A percentile compares a stretch with the other conserved stretches of the same genome.
Evolutionary conservation across 2,329 filamentous ascomycete genomes (phyloP).

Genomic region (Shiraia sp.): DNA sequence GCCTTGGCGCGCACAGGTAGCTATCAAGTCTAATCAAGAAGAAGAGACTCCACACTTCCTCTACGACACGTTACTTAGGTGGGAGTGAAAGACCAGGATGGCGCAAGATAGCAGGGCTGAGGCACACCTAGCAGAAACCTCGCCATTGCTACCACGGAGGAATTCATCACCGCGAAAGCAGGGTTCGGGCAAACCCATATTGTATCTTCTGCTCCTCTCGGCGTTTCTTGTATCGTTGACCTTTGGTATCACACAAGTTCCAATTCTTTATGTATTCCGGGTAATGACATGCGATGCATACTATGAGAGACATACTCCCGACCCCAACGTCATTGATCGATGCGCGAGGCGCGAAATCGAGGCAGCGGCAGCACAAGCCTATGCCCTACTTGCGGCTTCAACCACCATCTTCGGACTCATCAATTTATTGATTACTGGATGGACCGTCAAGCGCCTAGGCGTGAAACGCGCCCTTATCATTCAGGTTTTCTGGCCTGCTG

Average conservation of each 20-base stretch:
- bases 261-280: conserved; percentile 67
- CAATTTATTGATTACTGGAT: conserved; percentile 70
- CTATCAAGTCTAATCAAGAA: no score
- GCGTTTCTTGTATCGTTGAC: conserved; percentile 63
- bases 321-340: conserved; percentile 52
- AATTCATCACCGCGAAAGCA: no score
- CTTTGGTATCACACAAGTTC: conserved; percentile 56
- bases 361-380: conserved; percentile 65
- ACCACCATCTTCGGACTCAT: conserved; percentile 70
- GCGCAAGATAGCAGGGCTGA: no score
- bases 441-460: conserved; percentile 68
- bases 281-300: conserved; percentile 74
- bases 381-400: conserved; percentile 67
- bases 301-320: conserved; percentile 60
- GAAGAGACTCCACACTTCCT: no score
- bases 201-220: conserved; percentile 57
- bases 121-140: no score
- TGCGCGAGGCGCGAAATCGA: conserved; percentile 67
- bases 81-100: no score
- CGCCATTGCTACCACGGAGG: no score
- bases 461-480: conserved; percentile 65
- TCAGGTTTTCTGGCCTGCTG: conserved; percentile 66
- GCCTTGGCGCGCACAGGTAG: no score
- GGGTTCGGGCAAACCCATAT: conserved; percentile 24
- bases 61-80: no score